Evolutionary conservation across 257 asterid genomes (phyloP).

Genomic region (Cinchona pubescens): DNA sequence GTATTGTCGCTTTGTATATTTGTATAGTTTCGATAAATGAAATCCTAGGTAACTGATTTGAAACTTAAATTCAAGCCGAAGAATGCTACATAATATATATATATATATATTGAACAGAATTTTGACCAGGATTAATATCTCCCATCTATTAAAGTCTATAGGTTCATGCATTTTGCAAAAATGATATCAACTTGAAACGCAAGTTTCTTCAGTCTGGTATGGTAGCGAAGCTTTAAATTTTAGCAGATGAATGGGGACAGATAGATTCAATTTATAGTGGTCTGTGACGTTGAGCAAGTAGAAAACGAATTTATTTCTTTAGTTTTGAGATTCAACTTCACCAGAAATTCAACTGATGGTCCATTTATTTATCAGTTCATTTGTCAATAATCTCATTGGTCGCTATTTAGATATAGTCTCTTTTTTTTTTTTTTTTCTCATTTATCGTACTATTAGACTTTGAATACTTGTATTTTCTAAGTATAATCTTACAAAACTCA

Average conservation of each 20-base stretch:
- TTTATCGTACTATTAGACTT: too few relatives aligned
- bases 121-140: too few relatives aligned
- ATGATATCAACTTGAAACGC: background rate
- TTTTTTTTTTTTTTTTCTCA: too few relatives aligned
- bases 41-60: too few relatives aligned
- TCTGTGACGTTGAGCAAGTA: background rate
- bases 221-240: too few relatives aligned
- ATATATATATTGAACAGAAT: background rate
- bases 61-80: background rate
- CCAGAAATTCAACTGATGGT: background rate
- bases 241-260: background rate
- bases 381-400: background rate
- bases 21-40: too few relatives aligned
- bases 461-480: too few relatives aligned
- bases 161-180: constrained; percentile 2
- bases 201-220: too few relatives aligned
- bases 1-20: too few relatives aligned
- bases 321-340: background rate
- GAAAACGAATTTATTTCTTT: background rate
- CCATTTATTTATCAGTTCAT: background rate
- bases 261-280: background rate
- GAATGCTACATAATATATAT: background rate
- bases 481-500: too few relatives aligned
- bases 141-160: background rate
- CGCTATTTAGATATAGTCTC: background rate